Evolutionary conservation across 2,329 filamentous ascomycete species (phyloP), one percentile per base, ranked within the genome.

Genomic region (Aspergillus neoniger): DNA sequence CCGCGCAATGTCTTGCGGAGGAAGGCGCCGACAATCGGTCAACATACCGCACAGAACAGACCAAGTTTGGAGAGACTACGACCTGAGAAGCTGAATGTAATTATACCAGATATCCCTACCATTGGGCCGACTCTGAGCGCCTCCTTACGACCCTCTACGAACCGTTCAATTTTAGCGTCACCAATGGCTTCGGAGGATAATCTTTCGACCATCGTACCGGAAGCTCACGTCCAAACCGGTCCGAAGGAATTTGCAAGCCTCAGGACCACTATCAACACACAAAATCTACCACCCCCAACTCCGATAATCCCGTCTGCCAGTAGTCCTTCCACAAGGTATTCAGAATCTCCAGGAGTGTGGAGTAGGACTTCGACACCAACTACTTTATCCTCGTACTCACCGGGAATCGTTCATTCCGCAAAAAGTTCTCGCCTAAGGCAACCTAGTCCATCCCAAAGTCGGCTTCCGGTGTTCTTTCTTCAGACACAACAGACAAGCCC

Each of bases 381-480:
- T 14, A 81, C 81, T 3, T 68, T 81, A 59, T 82, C 80, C 10
- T 82, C 81, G 12, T 78, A 80, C 59, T 82, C 81, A 4, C 80
- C 81, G 5, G 78, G 79, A 6, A 74, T 81, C 56, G 69, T 76
- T 39, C 73, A 77, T 17, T 72, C 79, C n/a, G 68, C 71, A 3
- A 79, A 80, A 55, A 58, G 71, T 28, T 69, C 74, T 41, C 70
- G 71, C 23, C 61, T 75, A 39, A 74, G 73, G 65, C 75, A 77
- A 60, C 68, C 70, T 2, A 77, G 73, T 50, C 71, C 74, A 23
- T 72, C 72, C 12, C 66, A 78, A 44, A 76, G 77, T 10, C 77
- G 74, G 64, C 69, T 72, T 47, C 72, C 73, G 12, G 61, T 72
- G 1, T 70, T 71, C 19, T 73, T 71, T 19, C 69, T 68, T 19